Evolutionary conservation across 2,329 filamentous ascomycete genomes (phyloP).

Genomic region (Aureobasidium melanogenum): DNA sequence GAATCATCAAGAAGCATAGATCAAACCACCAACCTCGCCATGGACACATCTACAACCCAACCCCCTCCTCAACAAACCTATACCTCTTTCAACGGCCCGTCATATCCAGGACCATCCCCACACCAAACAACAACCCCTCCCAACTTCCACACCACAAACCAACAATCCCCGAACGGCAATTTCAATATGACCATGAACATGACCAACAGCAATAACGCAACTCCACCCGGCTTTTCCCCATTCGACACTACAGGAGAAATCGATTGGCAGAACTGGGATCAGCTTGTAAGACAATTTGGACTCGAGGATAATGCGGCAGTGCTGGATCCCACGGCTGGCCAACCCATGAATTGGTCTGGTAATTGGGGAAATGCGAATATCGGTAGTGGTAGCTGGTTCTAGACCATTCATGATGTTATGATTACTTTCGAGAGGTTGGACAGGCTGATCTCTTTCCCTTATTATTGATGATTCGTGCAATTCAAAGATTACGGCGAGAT

Average conservation of each 20-base stretch:
- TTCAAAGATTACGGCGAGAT: too few relatives aligned
- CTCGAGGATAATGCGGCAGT: slow-evolving; percentile 28
- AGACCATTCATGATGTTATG: too few relatives aligned
- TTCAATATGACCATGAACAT: background rate
- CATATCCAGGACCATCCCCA: background rate
- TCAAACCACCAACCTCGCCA: background rate
- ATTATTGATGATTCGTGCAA: too few relatives aligned
- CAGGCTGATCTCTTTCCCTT: too few relatives aligned
- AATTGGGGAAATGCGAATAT: slow-evolving; percentile 15
- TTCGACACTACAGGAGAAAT: slow-evolving; percentile 32
- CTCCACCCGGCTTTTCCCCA: slow-evolving; percentile 7
- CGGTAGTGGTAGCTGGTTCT: slow-evolving; percentile 1
- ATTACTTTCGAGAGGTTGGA: too few relatives aligned
- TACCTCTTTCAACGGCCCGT: background rate
- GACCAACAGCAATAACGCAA: background rate
- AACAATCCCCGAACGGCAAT: background rate
- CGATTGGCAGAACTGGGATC: slow-evolving; percentile 42
- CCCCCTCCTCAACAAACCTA: background rate
- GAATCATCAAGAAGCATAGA: background rate
- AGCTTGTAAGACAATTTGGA: slow-evolving; percentile 39
- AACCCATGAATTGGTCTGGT: slow-evolving; percentile 11
- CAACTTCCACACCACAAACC: too few relatives aligned
- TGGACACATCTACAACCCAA: background rate
- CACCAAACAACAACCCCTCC: background rate
- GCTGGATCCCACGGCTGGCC: background rate